These are phyloP conservation scores for Monosporascus sp. DNA, from an alignment of 2,329 filamentous ascomycete genomes.

Conservation along the genomic window DNA sequence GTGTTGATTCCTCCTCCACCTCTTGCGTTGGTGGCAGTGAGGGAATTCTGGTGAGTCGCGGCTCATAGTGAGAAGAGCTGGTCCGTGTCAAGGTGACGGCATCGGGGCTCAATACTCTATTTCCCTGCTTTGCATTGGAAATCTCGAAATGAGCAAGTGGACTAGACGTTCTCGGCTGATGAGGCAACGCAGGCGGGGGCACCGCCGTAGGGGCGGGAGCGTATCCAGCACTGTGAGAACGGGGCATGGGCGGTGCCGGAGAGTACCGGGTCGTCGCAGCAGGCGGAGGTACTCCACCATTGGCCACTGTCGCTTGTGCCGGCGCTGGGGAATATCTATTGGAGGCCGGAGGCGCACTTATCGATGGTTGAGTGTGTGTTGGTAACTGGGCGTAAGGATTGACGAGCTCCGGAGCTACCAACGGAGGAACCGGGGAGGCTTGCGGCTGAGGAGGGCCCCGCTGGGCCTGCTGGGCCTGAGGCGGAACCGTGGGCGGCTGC, in stretches of 20 bases:
- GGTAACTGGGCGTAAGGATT: slow-evolving; percentile 50
- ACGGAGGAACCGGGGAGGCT: slow-evolving; percentile 26
- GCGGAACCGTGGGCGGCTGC: slow-evolving; percentile 5
- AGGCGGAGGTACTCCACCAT: slow-evolving; percentile 31
- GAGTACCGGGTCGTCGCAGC: slow-evolving; percentile 49
- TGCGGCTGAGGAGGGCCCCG: slow-evolving; percentile 17
- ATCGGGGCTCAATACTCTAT: slow-evolving; percentile 30
- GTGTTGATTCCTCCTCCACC: slow-evolving; percentile 53
- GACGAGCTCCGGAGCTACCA: slow-evolving; percentile 48
- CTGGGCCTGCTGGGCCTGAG: slow-evolving; percentile 3
- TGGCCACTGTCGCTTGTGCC: slow-evolving; percentile 32
- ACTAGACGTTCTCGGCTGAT: slow-evolving; percentile 61
- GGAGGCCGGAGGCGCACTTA: slow-evolving; percentile 27
- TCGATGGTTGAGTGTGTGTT: slow-evolving; percentile 24
- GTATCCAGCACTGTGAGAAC: slow-evolving; percentile 36
- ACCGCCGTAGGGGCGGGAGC: slow-evolving; percentile 20
- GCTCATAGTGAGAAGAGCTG: slow-evolving; percentile 49
- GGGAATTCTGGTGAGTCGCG: slow-evolving; percentile 47
- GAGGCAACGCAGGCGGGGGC: slow-evolving; percentile 45
- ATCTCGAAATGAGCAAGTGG: slow-evolving; percentile 60
- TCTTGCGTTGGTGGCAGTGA: slow-evolving; percentile 58
- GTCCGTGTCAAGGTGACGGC: slow-evolving; percentile 39
- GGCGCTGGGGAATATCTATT: slow-evolving; percentile 59
- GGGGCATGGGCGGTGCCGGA: slow-evolving; percentile 37
- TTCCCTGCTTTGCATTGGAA: slow-evolving; percentile 34